Base-by-base conservation (phyloP, 257 asterid species). In the Petunia axillaris region DNA sequence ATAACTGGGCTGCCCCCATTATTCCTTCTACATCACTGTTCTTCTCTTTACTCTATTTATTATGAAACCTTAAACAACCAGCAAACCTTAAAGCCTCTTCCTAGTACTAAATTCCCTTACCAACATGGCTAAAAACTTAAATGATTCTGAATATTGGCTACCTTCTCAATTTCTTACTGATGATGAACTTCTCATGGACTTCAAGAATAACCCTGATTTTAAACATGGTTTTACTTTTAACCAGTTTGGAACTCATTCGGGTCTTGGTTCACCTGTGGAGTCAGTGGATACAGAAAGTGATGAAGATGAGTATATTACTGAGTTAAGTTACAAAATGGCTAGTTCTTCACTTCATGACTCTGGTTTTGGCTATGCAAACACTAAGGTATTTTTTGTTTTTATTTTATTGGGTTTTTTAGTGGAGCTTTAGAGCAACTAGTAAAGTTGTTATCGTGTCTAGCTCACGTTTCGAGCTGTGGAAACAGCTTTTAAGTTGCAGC, bases 201-300 rank as follows among this genome's bases (percentile, higher is more conserved):
- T 66, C 7, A 73, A 74, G 37, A 8, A 4, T 55, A 55, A 1
- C 35, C 15, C 62, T 55, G 76, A 84, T 75, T 85, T 80, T 67
- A 82, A 76, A 57, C 55, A 46, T 1, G 35, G 70, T 70, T 58
- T 57, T 60, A 35, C 35, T 35, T 62, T 5, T 35, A 59, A 59
- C 53, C 41, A 41, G 40, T 81, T 62, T 46, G 85, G 89, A 3
- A 53, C 84, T 35, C 84, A 70, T 81, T 87, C 94, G 84, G 92
- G 84, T 79, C 87, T 89, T 88, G 85, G 91, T 80, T 94, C 98
- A 1, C 95, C 91, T 1, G 92, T 86, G 63, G 97, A 93, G 82
- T 89, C 97, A 0, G 86, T 85, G 0, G 96, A 87, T 76, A 86
- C 97, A 0, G 98, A 90, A 82, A 88, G 94, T 71, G 98, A 91